Evolutionary conservation across 805 yeast species (phyloP).

Genomic region (Ogataea populi-albae): DNA sequence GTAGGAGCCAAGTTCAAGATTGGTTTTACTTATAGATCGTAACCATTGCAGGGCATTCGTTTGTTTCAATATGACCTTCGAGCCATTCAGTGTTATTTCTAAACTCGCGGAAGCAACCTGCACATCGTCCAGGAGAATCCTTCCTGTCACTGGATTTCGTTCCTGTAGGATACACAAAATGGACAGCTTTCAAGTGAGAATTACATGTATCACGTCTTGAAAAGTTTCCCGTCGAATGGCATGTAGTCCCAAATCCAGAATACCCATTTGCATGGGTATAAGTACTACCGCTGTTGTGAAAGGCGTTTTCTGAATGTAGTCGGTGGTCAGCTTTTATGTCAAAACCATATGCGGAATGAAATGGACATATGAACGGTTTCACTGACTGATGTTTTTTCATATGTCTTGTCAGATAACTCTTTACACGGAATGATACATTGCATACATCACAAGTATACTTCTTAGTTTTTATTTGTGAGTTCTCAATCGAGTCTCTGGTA

Average conservation of each 20-base stretch:
- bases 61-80: slow-evolving; percentile 47
- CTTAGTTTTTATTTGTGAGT: too few relatives aligned
- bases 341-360: slow-evolving; percentile 32
- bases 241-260: slow-evolving; percentile 31
- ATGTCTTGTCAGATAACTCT: slow-evolving; percentile 55
- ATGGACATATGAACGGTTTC: slow-evolving; percentile 57
- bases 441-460: slow-evolving; percentile 47
- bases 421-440: slow-evolving; percentile 45
- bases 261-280: too few relatives aligned
- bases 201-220: slow-evolving; percentile 59
- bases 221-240: slow-evolving; percentile 59
- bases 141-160: slow-evolving; percentile 45
- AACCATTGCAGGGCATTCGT: slow-evolving; percentile 40
- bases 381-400: slow-evolving; percentile 47
- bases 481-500: too few relatives aligned
- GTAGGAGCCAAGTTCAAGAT: too few relatives aligned
- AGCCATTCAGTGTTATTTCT: slow-evolving; percentile 51
- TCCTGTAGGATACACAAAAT: slow-evolving; percentile 56
- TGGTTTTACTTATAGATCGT: slow-evolving; percentile 22
- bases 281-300: too few relatives aligned
- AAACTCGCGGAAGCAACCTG: slow-evolving; percentile 52
- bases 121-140: slow-evolving; percentile 46
- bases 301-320: too few relatives aligned
- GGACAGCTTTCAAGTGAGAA: slow-evolving; percentile 55
- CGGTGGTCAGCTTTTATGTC: too few relatives aligned